Percentiles rank a stretch among this genome's conserved stretches.
Conservation (phyloP, 805 yeast species). For the Wickerhamiella dianesei region DNA sequence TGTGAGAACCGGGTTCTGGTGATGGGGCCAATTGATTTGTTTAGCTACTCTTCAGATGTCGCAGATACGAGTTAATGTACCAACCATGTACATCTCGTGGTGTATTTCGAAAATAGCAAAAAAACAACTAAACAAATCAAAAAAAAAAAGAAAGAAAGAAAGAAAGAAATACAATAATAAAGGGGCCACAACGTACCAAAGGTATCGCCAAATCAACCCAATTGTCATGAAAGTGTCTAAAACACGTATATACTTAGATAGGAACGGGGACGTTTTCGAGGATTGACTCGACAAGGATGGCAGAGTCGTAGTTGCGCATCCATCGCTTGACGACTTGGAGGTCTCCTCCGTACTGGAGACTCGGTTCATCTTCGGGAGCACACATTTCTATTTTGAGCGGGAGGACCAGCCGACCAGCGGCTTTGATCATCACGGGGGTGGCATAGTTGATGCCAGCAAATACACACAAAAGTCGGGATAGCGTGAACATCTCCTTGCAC, state of each 20-base stretch:
- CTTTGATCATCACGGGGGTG: constrained; percentile 40
- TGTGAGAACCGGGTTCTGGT: too few species aligned
- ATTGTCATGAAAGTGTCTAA: too few species aligned
- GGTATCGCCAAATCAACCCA: too few species aligned
- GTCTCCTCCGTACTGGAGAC: constrained; percentile 46
- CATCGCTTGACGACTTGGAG: constrained; percentile 29
- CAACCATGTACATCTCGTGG: not conserved
- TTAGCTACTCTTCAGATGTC: too few species aligned
- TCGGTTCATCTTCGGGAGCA: constrained; percentile 35
- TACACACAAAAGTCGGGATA: constrained; percentile 32
- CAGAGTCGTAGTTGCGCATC: constrained; percentile 34
- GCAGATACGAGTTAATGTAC: too few species aligned
- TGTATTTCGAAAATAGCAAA: not conserved
- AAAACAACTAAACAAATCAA: too few species aligned
- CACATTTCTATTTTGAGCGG: constrained; percentile 35
- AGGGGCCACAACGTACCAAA: too few species aligned
- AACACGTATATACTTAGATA: constrained; percentile 25
- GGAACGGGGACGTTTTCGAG: constrained; percentile 41
- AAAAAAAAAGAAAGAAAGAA: too few species aligned
- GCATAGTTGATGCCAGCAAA: constrained; percentile 32
- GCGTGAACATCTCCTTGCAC: constrained; percentile 30
- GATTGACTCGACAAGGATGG: constrained; percentile 39
- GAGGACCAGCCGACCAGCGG: constrained; percentile 35
- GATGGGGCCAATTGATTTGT: too few species aligned
- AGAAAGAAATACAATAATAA: too few species aligned